Base-by-base conservation (phyloP, 2,329 filamentous ascomycete genomes). In the Stemphylium vesicarium region DNA sequence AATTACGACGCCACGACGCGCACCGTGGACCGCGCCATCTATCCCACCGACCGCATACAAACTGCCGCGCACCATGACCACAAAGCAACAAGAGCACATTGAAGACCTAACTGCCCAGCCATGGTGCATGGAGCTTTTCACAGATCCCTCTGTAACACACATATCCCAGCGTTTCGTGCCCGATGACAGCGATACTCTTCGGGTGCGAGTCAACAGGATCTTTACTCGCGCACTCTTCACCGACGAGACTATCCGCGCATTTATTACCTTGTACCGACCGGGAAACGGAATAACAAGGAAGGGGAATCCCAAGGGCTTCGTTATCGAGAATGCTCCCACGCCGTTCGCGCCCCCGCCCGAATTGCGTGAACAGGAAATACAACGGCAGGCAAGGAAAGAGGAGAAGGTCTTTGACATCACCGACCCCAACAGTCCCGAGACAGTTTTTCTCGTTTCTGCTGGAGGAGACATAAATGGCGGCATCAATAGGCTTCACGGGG, bases 81-180 rank as follows among this genome's bases (percentile, higher is more conserved):
- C 26, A 24, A 29, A 16, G 11, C 32, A 29, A 3, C 22, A 24
- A 24, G 69, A 71, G 20, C 68, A 62, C 40, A 40, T 69, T 8
- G 60, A 68, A 51, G 68, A 70, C 54, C 65, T 70, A 51, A 70
- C 62, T 4, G 53, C 52, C 2, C 60, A 59, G 50, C 55, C 62
- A 42, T 70, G 68, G 65, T 72, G 69, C 57, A 63, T 62, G 8
- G 39, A 43, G 1, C 55, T 72, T 9, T 57, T 71, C 13, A 64
- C 60, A 24, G 44, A 53, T 12, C 24, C 45, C 13, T 38, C 18
- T 7, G 58, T 72, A 5, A 64, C 60, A 13, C 56, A 55, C 12
- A 64, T 70, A 2, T 31, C 39, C 29, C 62, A 63, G 35, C 63
- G 69, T 12, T 16, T 43, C 3, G 32, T 53, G 12, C 38, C 50